Base-by-base conservation (phyloP, 495 filamentous ascomycete species). In the Ascodesmis nigricans region DNA sequence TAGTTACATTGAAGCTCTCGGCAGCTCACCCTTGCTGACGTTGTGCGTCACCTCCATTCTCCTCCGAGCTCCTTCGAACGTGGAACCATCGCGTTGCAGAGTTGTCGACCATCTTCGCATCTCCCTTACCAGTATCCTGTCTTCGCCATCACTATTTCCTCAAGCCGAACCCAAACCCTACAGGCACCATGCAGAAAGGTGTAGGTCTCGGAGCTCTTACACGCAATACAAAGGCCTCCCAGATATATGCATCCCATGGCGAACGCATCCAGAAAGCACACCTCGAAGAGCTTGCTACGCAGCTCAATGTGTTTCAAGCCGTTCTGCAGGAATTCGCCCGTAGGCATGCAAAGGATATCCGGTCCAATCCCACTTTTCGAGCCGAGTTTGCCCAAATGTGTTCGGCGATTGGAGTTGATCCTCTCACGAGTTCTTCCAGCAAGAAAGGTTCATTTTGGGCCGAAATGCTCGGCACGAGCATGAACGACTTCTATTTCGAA, bases 371-470 rank as follows among this genome's bases (percentile, higher is more conserved):
- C 7, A 71, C 69, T 0, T 97, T 97, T 56, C 79, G 90, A 19
- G 79, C 81, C 10, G 83, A 95, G 59, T 97, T 97, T 52, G 87
- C 87, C 3, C 78, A 84, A 44, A 95, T 97, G 90, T 97, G 87
- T 58, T 71, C 80, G 46, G 78, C 84, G 35, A 91, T 97, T 45
- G 87, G 87, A 7, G 83, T 97, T 5, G 90, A 97, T 53, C 87
- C 87, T 0, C 62, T 95, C 1, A 80, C 79, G 11, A 76, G 71
- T 44, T 73, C 69, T 47, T 59, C 60, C 43, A 69, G 49, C 11
- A 46, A 45, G 24, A 58, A 49, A 40, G 66, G 67, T 11, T 84
- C 73, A 45, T 71, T 92, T 42, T 93, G 87, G 87, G 77, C 80
- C 9, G 83, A 92, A 59, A 69, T 92, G 45, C 56, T 93, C 33